Percentiles rank a stretch among this genome's conserved stretches.
Evolutionary conservation across 345 rosid genomes (phyloP).

Genomic region (Hibiscus tridactylites): DNA sequence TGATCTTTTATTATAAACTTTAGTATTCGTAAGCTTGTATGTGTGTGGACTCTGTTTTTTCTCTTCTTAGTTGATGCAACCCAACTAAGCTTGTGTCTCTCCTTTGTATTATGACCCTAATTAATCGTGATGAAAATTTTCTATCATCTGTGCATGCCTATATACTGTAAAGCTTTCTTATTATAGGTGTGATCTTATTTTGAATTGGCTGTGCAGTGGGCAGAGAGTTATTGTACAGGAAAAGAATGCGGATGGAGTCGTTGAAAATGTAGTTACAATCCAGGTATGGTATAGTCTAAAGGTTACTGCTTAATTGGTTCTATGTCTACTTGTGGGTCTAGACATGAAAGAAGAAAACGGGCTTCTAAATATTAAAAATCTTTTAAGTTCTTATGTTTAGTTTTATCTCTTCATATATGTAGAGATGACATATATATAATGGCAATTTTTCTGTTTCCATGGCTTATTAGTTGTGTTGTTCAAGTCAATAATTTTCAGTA

Average conservation of each 20-base stretch:
- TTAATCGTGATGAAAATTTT: not conserved
- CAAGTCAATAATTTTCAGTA: not conserved
- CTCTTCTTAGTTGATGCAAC: not conserved
- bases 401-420: no score
- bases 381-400: no score
- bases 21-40: not conserved
- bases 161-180: not conserved
- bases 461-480: not conserved
- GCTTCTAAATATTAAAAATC: no score
- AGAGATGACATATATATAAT: no score
- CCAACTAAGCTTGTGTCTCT: not conserved
- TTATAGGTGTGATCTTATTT: constrained; percentile 7
- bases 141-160: not conserved
- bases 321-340: not conserved
- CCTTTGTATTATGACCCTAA: not conserved
- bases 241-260: constrained; percentile 34
- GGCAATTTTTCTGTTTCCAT: not conserved
- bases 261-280: constrained; percentile 57
- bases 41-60: not conserved
- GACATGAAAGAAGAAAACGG: not conserved
- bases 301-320: not conserved
- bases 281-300: constrained; percentile 41
- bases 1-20: not conserved
- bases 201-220: constrained; percentile 36
- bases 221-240: constrained; percentile 77